Evolutionary conservation across 306 rosid genomes (phyloP), one percentile per base, ranked within the genome.

Genomic region (Urtica urens): DNA sequence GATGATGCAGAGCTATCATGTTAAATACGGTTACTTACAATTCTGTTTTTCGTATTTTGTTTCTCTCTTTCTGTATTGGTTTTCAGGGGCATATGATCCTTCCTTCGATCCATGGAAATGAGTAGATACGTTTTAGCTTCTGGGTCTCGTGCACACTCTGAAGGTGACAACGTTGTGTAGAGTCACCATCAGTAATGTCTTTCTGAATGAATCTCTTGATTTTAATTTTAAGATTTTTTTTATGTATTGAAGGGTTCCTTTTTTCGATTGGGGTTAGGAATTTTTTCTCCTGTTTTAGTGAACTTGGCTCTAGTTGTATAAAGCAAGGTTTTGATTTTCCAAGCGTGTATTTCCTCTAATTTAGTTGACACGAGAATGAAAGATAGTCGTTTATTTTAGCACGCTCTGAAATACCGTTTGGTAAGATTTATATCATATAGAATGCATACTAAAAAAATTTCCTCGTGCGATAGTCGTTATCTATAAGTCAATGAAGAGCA

Each of bases 31-130:
- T n/a, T n/a, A n/a, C n/a, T n/a, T n/a, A n/a, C n/a, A n/a, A n/a
- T n/a, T n/a, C n/a, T n/a, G n/a, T n/a, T n/a, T n/a, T n/a, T n/a
- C n/a, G n/a, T n/a, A n/a, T n/a, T 34, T 34, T 3, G 44, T 13
- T 39, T n/a, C 2, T 39, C 9, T 39, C 17, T n/a, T 13, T 3
- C 5, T 0, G 11, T 38, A 16, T 13, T 3, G 7, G 21, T 45
- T 5, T 60, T 52, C 70, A 57, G 67, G 82, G 70, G 62, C 73
- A 67, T 67, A 14, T 67, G 67, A 61, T 71, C 46, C 55, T 59
- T 63, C 69, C 53, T 55, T 60, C 78, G 46, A 49, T 72, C 62
- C 72, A 7, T 42, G 65, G 67, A 46, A 60, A 57, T 12, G 70
- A 57, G 23, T 68, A 61, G 70, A 58, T 3, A 57, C 53, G 43